Evolutionary conservation across 2,329 filamentous ascomycete species (phyloP), one percentile per base, ranked within the genome.

Genomic region (Aspergillus ruber): DNA sequence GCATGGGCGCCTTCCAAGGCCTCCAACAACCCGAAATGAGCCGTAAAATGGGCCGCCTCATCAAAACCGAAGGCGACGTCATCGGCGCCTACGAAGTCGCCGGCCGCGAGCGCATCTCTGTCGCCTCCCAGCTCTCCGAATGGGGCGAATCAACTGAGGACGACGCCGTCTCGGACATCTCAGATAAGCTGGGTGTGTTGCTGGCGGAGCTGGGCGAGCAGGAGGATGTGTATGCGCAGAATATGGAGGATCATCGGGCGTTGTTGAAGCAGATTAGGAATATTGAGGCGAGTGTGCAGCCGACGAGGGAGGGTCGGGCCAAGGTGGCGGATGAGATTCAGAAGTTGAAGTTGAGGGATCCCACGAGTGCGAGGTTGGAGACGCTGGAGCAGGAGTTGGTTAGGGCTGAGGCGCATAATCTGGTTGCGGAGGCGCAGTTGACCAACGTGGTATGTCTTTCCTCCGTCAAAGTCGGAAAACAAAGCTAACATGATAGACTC

Each of bases 351-450:
- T 80, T 85, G 69, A 96, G 93, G 75, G 93, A 97, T 71, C 90
- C 90, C 6, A 82, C 86, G 64, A 94, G 85, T 63, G 78, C 87
- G 25, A 87, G 83, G 65, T 75, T 97, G 47, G 83, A 89, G 32
- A 85, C 85, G 18, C 78, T 97, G 46, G 93, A 98, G 75, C 93
- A 98, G 74, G 93, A 97, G 75, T 83, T 98, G 45, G 90, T 98
- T 45, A 80, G 93, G 56, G 90, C 91, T 20, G 93, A 98, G 76
- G 93, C 93, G 3, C 90, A 97, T 75, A 94, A 89, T 61, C 73
- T 98, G 50, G 93, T 98, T 43, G 93, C 93, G 1, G 93, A 98
- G 72, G 93, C 93, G 18, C 93, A 98, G 71, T 77, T 98, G 67
- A 91, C 87, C 63, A 98, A 98, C 68, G 83, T 95, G 58, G 89